Evolutionary conservation across 2,329 filamentous ascomycete genomes (phyloP).

Genomic region (Exophiala sp.): DNA sequence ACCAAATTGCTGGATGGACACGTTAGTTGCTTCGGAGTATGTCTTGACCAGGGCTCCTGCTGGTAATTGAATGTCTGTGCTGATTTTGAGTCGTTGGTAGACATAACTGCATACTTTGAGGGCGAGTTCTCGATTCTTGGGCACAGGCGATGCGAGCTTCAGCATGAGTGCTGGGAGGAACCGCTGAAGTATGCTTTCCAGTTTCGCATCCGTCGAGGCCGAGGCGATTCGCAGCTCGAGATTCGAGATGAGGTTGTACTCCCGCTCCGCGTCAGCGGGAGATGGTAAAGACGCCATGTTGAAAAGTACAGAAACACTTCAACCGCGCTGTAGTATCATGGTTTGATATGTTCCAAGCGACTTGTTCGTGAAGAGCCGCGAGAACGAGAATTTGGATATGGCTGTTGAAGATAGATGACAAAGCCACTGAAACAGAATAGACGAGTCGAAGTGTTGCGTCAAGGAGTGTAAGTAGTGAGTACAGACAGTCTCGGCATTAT

Average conservation of each 20-base stretch:
- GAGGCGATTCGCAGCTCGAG: constrained; percentile 81
- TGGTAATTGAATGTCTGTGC: constrained; percentile 68
- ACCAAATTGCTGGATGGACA: constrained; percentile 82
- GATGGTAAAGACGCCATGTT: constrained; percentile 1
- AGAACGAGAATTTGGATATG: too few species aligned
- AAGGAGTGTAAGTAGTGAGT: too few species aligned
- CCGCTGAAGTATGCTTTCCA: constrained; percentile 71
- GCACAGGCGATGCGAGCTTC: constrained; percentile 78
- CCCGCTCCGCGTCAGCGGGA: constrained; percentile 56
- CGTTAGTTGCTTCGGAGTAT: constrained; percentile 73
- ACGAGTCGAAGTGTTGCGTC: too few species aligned
- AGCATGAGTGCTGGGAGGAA: constrained; percentile 80
- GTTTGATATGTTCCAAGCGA: not conserved
- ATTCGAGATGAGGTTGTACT: constrained; percentile 78
- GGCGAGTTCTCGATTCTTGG: constrained; percentile 75
- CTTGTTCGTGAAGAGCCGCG: too few species aligned
- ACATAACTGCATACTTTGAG: constrained; percentile 69
- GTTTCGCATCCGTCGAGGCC: constrained; percentile 77
- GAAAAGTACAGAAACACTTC: not conserved
- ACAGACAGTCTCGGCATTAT: not conserved
- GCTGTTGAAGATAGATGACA: too few species aligned
- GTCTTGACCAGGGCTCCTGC: constrained; percentile 82
- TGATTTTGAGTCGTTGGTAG: constrained; percentile 60
- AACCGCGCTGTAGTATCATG: not conserved
- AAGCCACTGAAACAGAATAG: too few species aligned